Percentiles rank a stretch among this genome's conserved stretches.
These are phyloP conservation scores for Phytophthora kernoviae DNA, from an alignment of 352 stramenopile species.

Conservation along the genomic window DNA sequence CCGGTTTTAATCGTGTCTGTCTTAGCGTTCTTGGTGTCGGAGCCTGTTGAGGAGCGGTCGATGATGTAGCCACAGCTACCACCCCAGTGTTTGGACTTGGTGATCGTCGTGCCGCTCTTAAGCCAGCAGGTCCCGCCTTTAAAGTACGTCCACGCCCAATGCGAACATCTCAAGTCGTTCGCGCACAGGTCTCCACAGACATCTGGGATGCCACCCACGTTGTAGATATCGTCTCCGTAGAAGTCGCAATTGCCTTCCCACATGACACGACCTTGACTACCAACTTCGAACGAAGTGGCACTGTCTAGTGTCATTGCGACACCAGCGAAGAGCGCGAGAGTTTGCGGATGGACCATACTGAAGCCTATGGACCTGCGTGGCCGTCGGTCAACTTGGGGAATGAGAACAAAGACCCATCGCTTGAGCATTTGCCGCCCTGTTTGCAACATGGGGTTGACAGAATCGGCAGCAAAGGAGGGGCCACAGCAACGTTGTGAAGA, in stretches of 20 bases:
- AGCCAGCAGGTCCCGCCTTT: conserved; percentile 56
- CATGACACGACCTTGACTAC: conserved; percentile 46
- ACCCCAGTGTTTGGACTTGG: conserved; percentile 26
- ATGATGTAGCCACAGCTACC: conserved; percentile 48
- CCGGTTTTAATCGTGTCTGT: conserved; percentile 7
- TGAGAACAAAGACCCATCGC: conserved; percentile 24
- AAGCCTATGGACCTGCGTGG: conserved; percentile 2
- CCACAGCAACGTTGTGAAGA: conserved; percentile 4
- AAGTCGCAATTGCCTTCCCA: conserved; percentile 54
- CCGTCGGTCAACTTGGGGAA: conserved; percentile 23
- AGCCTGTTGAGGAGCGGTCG: conserved; percentile 30
- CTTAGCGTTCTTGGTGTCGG: conserved; percentile 10
- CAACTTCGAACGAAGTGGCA: conserved; percentile 30
- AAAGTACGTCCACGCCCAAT: conserved; percentile 49
- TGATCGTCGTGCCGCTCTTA: conserved; percentile 33
- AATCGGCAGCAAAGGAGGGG: conserved; percentile 20
- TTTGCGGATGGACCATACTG: conserved; percentile 24
- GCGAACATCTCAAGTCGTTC: conserved; percentile 35
- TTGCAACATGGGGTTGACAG: conserved; percentile 8
- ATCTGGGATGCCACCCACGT: conserved; percentile 32
- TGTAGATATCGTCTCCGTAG: conserved; percentile 37
- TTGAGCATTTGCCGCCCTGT: conserved; percentile 5
- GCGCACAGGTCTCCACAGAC: conserved; percentile 44
- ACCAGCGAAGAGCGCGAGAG: conserved; percentile 14
- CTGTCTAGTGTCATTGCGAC: conserved; percentile 6